Evolutionary conservation across 768 basidiomycete species (phyloP).

Genomic region (Auricularia auricula-judae): DNA sequence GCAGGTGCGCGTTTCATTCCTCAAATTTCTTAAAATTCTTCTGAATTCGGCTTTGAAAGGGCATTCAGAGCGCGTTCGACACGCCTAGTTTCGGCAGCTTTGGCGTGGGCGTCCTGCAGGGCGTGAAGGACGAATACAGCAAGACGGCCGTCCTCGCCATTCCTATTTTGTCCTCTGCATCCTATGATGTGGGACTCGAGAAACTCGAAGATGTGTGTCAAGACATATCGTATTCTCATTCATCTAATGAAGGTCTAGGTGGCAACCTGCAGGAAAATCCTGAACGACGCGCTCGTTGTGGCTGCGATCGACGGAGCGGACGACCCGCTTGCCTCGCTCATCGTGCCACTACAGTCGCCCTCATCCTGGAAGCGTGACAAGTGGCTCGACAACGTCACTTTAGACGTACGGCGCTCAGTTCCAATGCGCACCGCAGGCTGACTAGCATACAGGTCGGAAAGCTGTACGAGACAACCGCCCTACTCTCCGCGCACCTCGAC

Average conservation of each 20-base stretch:
- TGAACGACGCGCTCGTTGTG: slow-evolving; percentile 56
- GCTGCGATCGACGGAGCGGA: slow-evolving; percentile 23
- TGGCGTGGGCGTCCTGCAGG: slow-evolving; percentile 41
- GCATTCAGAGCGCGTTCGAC: slow-evolving; percentile 47
- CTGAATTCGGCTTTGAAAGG: slow-evolving; percentile 27
- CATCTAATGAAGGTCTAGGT: slow-evolving; percentile 5
- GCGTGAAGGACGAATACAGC: slow-evolving; percentile 56
- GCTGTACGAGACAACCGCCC: slow-evolving; percentile 42
- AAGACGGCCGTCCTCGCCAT: slow-evolving; percentile 51
- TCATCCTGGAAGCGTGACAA: slow-evolving; percentile 28
- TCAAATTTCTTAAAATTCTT: background rate
- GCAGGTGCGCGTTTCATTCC: slow-evolving; percentile 36
- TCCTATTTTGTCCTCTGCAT: slow-evolving; percentile 40
- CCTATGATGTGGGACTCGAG: slow-evolving; percentile 17
- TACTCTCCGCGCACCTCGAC: slow-evolving; percentile 50
- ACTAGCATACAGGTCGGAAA: slow-evolving; percentile 19
- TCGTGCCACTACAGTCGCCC: slow-evolving; percentile 38
- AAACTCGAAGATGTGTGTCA: slow-evolving; percentile 17
- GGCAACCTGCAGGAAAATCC: slow-evolving; percentile 28
- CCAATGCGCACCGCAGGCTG: background rate
- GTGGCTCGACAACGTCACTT: slow-evolving; percentile 16
- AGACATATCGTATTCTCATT: slow-evolving; percentile 12
- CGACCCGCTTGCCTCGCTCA: slow-evolving; percentile 9
- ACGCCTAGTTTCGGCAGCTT: slow-evolving; percentile 52
- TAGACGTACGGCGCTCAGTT: slow-evolving; percentile 18